Conservation (phyloP, 2,329 filamentous ascomycete species). For the Parascedosporium putredinis region DNA sequence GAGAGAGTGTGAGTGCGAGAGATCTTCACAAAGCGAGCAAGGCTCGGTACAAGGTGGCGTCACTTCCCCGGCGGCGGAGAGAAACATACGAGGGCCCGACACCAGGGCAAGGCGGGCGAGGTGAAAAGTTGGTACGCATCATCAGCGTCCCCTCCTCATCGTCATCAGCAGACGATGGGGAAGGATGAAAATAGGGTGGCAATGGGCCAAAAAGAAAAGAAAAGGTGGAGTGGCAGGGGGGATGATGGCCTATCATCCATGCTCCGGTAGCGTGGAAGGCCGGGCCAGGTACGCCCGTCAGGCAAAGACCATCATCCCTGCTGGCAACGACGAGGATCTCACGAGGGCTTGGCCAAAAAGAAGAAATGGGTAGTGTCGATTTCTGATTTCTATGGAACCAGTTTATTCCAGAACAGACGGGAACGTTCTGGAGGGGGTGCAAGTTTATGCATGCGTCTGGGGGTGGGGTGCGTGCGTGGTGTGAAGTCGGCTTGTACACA, state of each 20-base stretch:
- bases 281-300: background rate
- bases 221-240: background rate
- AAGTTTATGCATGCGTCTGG: background rate
- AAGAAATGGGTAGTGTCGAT: no score
- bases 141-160: background rate
- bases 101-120: background rate
- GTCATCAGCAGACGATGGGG: background rate
- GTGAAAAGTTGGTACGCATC: background rate
- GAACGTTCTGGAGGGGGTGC: background rate
- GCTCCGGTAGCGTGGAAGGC: background rate
- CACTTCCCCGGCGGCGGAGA: background rate
- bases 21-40: background rate
- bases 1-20: background rate
- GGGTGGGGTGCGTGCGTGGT: background rate
- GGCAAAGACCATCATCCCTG: no score
- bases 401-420: constrained; percentile 3
- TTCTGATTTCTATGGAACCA: constrained; percentile 4
- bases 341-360: background rate
- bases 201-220: background rate
- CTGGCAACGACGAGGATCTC: background rate
- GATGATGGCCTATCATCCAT: background rate
- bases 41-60: background rate
- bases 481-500: no score
- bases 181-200: background rate
- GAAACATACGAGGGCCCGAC: background rate